Conservation (phyloP, 768 basidiomycete genomes). For the Rhodosporidiobolus sp. region DNA sequence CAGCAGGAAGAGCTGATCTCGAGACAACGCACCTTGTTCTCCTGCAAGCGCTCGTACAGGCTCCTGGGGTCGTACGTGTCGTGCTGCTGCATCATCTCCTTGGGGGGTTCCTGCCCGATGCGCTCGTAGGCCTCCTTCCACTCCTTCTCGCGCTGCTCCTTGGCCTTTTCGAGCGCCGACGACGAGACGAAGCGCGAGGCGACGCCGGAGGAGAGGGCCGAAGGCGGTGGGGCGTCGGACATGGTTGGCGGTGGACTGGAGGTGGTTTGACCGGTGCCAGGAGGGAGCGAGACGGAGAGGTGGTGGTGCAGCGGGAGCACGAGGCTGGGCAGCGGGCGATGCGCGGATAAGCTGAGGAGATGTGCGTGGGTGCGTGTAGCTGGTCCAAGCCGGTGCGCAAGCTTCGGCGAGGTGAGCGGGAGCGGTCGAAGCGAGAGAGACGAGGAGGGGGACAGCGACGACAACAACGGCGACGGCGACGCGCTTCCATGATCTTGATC, state of each 20-base stretch:
- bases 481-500: no score
- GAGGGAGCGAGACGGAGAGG: no score
- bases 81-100: conserved; percentile 35
- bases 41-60: conserved; percentile 48
- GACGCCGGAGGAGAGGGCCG: conserved; percentile 21
- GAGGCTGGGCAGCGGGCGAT: no score
- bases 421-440: no score
- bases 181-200: conserved; percentile 50
- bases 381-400: no score
- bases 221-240: neutral
- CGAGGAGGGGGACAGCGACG: no score
- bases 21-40: conserved; percentile 44
- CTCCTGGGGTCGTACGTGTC: conserved; percentile 49
- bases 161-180: conserved; percentile 48
- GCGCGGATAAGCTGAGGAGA: no score
- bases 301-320: no score
- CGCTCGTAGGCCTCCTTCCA: conserved; percentile 52
- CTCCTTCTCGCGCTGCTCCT: conserved; percentile 47
- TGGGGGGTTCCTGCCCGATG: conserved; percentile 51
- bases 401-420: no score
- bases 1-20: no score
- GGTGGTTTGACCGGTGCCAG: neutral
- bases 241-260: neutral
- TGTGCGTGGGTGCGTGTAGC: no score
- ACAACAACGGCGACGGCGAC: no score